A percentile compares a stretch with the other conserved stretches of the same genome.
Evolutionary conservation across 768 basidiomycete species (phyloP).

Genomic region (Tulasnella sp.): DNA sequence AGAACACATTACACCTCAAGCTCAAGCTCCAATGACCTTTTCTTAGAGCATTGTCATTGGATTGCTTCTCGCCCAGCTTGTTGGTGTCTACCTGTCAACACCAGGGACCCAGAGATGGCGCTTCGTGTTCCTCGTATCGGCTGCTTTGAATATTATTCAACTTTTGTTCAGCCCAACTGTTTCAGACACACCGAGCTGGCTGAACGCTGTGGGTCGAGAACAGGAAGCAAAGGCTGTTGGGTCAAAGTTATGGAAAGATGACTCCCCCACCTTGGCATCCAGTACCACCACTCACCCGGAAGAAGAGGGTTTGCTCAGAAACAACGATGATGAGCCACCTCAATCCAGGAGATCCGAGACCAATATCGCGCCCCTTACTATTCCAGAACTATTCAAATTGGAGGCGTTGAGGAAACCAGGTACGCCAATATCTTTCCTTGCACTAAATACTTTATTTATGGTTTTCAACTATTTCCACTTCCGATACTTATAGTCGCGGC

Average conservation of each 20-base stretch:
- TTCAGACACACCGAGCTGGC: slow-evolving; percentile 62
- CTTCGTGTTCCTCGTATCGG: slow-evolving; percentile 51
- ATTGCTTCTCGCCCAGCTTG: slow-evolving; percentile 70
- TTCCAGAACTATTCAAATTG: slow-evolving; percentile 37
- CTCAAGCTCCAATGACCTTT: not conserved
- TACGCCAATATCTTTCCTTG: not conserved
- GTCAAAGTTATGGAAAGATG: slow-evolving; percentile 42
- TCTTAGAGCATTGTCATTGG: slow-evolving; percentile 51
- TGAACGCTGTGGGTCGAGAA: slow-evolving; percentile 36
- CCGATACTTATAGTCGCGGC: not conserved
- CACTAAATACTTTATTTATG: slow-evolving; percentile 25
- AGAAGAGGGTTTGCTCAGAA: slow-evolving; percentile 2
- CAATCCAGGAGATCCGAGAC: slow-evolving; percentile 20
- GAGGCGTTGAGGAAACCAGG: not conserved
- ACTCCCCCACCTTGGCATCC: not conserved
- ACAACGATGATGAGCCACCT: slow-evolving; percentile 9
- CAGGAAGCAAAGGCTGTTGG: slow-evolving; percentile 38
- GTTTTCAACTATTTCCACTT: slow-evolving; percentile 24
- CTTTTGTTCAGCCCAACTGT: slow-evolving; percentile 40
- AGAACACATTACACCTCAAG: not conserved
- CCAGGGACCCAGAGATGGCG: slow-evolving; percentile 49
- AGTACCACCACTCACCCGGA: not conserved
- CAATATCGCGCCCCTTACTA: slow-evolving; percentile 30
- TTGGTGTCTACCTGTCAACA: slow-evolving; percentile 59
- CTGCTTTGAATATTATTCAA: slow-evolving; percentile 42